These are phyloP conservation scores for Sclerotinia nivalis DNA, from an alignment of 2,329 filamentous ascomycete species.

Conservation along the genomic window DNA sequence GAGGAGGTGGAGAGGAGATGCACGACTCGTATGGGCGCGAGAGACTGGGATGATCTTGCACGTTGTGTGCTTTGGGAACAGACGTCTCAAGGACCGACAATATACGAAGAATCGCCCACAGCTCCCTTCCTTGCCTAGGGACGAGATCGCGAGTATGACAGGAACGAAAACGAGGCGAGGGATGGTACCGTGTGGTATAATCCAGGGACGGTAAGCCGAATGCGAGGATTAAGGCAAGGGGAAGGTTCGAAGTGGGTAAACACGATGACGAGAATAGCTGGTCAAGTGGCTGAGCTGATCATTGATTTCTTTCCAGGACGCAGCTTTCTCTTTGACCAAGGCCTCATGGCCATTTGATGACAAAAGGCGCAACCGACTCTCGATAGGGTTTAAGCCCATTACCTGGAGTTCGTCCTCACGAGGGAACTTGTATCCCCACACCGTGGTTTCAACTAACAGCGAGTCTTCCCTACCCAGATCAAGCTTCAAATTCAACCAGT, in stretches of 20 bases:
- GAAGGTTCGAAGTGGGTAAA: not conserved
- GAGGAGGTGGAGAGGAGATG: not conserved
- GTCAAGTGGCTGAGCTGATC: not conserved
- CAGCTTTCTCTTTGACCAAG: not conserved
- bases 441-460: no score
- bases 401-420: no score
- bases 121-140: not conserved
- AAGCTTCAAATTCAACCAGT: no score
- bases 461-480: no score
- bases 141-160: not conserved
- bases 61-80: not conserved
- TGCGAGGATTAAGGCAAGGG: not conserved
- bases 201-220: not conserved
- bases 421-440: no score
- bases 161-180: not conserved
- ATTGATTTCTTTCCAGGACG: not conserved
- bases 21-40: not conserved
- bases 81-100: not conserved
- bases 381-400: no score
- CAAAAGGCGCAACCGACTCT: no score
- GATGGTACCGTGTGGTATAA: not conserved
- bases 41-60: not conserved
- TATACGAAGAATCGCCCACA: not conserved
- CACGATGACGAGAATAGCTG: not conserved
- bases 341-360: no score